A percentile compares a stretch with the other conserved stretches of the same genome.
Conservation (phyloP, 1,284 basidiomycete genomes). For the Rhodotorula sp. region DNA sequence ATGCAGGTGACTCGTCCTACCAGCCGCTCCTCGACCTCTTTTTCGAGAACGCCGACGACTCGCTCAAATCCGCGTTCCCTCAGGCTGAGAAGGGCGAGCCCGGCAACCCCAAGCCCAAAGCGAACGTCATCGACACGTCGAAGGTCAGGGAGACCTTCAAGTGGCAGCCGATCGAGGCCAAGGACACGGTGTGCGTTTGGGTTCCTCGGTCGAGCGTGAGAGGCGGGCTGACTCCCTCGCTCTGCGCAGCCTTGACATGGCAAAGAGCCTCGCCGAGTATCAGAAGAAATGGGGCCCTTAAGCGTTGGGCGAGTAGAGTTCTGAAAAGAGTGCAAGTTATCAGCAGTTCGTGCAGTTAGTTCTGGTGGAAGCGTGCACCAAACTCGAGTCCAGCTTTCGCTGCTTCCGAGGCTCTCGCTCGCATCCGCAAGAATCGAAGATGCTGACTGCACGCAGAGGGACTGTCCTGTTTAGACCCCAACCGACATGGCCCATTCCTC, state of each 20-base stretch:
- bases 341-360: too few relatives aligned
- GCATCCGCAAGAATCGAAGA: too few relatives aligned
- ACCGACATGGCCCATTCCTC: too few relatives aligned
- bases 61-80: conserved; percentile 32
- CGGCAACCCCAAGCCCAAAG: conserved; percentile 20
- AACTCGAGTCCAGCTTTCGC: too few relatives aligned
- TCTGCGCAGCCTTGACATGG: conserved; percentile 33
- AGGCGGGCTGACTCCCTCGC: neutral
- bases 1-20: conserved; percentile 32
- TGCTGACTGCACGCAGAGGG: too few relatives aligned
- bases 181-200: conserved; percentile 34
- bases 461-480: too few relatives aligned
- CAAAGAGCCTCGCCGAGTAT: conserved; percentile 29
- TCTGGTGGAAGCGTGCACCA: too few relatives aligned
- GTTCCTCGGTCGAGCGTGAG: neutral
- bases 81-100: conserved; percentile 23
- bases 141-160: conserved; percentile 27
- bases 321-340: too few relatives aligned
- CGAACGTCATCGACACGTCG: conserved; percentile 36
- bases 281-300: conserved; percentile 29
- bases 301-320: neutral
- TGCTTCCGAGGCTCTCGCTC: too few relatives aligned
- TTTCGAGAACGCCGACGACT: conserved; percentile 7
- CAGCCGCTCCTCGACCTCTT: conserved; percentile 38
- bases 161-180: conserved; percentile 26